These are phyloP conservation scores for Anaeromyces robustus DNA, from an alignment of 192 early-diverging fungal genomes.

Conservation along the genomic window DNA sequence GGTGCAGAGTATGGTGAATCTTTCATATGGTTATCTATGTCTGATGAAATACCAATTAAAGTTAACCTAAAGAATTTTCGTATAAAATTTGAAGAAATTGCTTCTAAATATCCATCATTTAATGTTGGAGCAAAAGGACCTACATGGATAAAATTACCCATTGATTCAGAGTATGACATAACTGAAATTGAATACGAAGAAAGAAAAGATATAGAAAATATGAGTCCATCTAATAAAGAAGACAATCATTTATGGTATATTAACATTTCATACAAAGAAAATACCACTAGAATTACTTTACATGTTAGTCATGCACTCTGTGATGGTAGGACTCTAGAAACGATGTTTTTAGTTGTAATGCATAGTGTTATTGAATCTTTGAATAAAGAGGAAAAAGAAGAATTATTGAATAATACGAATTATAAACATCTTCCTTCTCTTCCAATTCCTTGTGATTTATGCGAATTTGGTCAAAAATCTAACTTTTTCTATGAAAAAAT, in stretches of 20 bases:
- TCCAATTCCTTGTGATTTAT: neutral
- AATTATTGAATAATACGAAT: neutral
- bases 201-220: neutral
- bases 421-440: neutral
- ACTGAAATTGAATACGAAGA: neutral
- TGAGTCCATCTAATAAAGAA: neutral
- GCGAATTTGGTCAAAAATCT: neutral
- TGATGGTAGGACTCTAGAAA: neutral
- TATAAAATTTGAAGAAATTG: neutral
- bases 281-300: neutral
- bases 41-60: neutral
- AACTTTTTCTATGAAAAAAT: neutral
- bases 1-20: neutral
- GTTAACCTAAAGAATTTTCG: neutral
- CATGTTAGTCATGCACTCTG: neutral
- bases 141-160: neutral
- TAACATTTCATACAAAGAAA: neutral
- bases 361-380: neutral
- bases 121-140: neutral
- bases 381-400: neutral
- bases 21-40: neutral
- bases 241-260: neutral
- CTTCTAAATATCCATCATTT: neutral
- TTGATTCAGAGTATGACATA: neutral
- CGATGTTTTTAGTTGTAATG: neutral